A percentile compares a stretch with the other conserved stretches of the same genome.
phyloP scores from a whole-genome alignment of 2,329 filamentous ascomycete species.

The Epichloe aotearoae region DNA sequence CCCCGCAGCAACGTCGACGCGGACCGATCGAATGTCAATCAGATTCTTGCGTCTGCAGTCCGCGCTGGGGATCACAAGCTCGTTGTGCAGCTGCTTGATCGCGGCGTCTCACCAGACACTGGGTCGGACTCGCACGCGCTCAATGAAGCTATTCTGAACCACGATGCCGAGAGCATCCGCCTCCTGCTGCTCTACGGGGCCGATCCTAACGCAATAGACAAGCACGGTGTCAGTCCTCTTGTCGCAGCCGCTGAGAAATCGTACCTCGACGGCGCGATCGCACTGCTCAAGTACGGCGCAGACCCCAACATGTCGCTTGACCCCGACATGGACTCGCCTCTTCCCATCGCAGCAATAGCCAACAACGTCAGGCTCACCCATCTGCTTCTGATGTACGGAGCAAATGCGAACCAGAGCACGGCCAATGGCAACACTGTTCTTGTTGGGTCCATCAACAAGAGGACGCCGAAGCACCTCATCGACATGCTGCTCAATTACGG shows the following conservation, averaged over 20 bases:
- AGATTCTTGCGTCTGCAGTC: slow-evolving; percentile 39
- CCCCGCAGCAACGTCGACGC: slow-evolving; percentile 31
- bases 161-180: slow-evolving; percentile 40
- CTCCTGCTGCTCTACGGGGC: slow-evolving; percentile 44
- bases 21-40: slow-evolving; percentile 30
- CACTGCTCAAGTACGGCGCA: slow-evolving; percentile 51
- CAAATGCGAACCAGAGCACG: slow-evolving; percentile 39
- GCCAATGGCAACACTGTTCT: slow-evolving; percentile 47
- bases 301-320: slow-evolving; percentile 40
- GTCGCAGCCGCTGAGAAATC: slow-evolving; percentile 36
- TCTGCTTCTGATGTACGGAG: slow-evolving; percentile 48
- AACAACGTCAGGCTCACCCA: slow-evolving; percentile 44
- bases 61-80: slow-evolving; percentile 43
- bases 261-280: slow-evolving; percentile 42
- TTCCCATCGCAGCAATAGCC: slow-evolving; percentile 35
- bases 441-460: slow-evolving; percentile 46
- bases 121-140: slow-evolving; percentile 33
- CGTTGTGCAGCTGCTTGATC: slow-evolving; percentile 43
- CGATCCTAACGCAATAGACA: slow-evolving; percentile 38
- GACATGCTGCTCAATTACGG: slow-evolving; percentile 49
- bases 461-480: slow-evolving; percentile 38
- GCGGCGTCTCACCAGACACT: slow-evolving; percentile 39
- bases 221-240: slow-evolving; percentile 37
- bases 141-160: slow-evolving; percentile 36
- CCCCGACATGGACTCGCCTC: slow-evolving; percentile 38